These are phyloP conservation scores for Phytopythium oedochilum DNA, from an alignment of 352 stramenopile species.

Conservation along the genomic window DNA sequence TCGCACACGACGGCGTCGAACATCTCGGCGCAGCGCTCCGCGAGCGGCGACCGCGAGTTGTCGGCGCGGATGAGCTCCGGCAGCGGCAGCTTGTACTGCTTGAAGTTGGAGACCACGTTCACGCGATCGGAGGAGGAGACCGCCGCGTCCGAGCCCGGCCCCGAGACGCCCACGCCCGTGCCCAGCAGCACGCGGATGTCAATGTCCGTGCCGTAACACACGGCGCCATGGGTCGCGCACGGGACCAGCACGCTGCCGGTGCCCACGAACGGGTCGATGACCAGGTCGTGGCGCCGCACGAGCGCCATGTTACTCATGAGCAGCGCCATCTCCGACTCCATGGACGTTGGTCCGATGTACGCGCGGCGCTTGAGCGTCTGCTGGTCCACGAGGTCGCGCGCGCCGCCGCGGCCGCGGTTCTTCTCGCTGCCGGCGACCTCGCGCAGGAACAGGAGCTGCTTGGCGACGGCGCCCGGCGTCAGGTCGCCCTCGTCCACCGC, in stretches of 20 bases:
- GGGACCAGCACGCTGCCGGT: constrained; percentile 97
- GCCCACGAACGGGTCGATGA: constrained; percentile 97
- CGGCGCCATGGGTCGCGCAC: constrained; percentile 88
- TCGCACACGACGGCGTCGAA: constrained; percentile 93
- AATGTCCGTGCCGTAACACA: constrained; percentile 96
- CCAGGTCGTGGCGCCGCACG: constrained; percentile 62
- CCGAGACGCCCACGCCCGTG: constrained; percentile 66
- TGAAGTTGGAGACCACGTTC: constrained; percentile 88
- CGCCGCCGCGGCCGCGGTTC: constrained; percentile 63
- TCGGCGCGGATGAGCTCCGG: constrained; percentile 95
- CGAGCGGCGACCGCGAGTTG: constrained; percentile 69
- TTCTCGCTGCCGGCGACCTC: constrained; percentile 67
- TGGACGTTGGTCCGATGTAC: constrained; percentile 97
- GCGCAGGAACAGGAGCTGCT: constrained; percentile 70
- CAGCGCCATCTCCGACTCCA: constrained; percentile 96
- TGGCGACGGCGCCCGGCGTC: constrained; percentile 24
- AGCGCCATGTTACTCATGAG: constrained; percentile 93
- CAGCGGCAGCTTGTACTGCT: constrained; percentile 89
- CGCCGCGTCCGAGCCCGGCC: constrained; percentile 16
- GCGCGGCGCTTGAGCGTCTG: constrained; percentile 92
- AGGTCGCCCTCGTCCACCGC: constrained; percentile 43
- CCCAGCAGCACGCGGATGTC: constrained; percentile 94
- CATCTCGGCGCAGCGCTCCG: constrained; percentile 34
- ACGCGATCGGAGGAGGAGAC: constrained; percentile 24
- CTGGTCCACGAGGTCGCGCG: constrained; percentile 78